Percentiles rank a stretch among this genome's conserved stretches.
phyloP scores from a whole-genome alignment of 768 basidiomycete species.

The Lentinula guzmanii region DNA sequence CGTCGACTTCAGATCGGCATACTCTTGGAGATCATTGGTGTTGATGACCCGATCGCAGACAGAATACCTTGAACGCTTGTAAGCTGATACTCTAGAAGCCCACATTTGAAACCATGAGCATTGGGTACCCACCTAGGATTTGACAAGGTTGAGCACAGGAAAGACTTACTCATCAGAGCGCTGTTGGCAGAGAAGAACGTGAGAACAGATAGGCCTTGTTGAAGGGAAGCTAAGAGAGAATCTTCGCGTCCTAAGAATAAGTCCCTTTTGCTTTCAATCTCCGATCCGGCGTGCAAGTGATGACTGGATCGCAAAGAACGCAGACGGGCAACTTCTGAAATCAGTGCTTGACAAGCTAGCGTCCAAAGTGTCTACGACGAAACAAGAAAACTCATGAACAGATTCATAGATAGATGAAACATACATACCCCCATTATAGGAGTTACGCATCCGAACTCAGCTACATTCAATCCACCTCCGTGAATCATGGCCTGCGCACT shows the following conservation, averaged over 20 bases:
- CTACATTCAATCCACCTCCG: slow-evolving; percentile 31
- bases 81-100: slow-evolving; percentile 2
- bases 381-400: neutral
- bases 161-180: slow-evolving; percentile 6
- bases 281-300: neutral
- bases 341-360: slow-evolving; percentile 2
- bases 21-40: neutral
- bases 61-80: slow-evolving; percentile 5
- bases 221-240: neutral
- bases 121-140: slow-evolving; percentile 1
- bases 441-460: slow-evolving; percentile 34
- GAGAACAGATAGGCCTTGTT: neutral
- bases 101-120: neutral
- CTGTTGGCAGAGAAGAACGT: slow-evolving; percentile 4
- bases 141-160: neutral
- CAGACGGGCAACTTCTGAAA: neutral
- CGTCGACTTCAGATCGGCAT: neutral
- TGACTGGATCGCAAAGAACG: neutral
- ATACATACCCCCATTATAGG: slow-evolving; percentile 48
- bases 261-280: neutral
- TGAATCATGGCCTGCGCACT: slow-evolving; percentile 38
- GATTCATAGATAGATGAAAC: neutral
- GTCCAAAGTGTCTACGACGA: slow-evolving; percentile 3
- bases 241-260: neutral
- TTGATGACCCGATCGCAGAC: neutral